phyloP scores from a whole-genome alignment of 176 grass and related monocot genomes.

The Rhynchospora tenuis region DNA sequence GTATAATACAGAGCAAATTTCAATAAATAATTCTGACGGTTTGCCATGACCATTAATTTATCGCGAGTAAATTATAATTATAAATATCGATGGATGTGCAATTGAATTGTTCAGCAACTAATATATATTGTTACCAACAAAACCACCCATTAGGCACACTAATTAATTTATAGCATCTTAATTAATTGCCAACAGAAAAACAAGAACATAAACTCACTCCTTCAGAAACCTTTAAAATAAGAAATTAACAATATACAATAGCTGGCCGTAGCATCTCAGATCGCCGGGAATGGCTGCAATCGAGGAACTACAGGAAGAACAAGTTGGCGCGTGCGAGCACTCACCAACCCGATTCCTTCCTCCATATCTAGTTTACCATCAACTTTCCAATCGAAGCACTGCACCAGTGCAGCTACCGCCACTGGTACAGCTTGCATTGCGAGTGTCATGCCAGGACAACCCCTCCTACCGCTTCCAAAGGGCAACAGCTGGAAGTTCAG shows the following conservation, averaged over 20 bases:
- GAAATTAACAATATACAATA: neutral
- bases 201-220: no score
- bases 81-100: no score
- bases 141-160: neutral
- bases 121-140: neutral
- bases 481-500: conserved; percentile 59
- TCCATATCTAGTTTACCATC: conserved; percentile 44
- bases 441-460: conserved; percentile 53
- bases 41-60: no score
- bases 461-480: conserved; percentile 65
- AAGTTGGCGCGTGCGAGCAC: conserved; percentile 33
- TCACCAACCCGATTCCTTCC: conserved; percentile 40
- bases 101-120: neutral
- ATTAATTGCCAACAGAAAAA: neutral
- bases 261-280: neutral
- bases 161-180: neutral
- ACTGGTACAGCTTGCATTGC: conserved; percentile 49
- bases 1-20: no score
- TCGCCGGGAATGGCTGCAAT: conserved; percentile 31
- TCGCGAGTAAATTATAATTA: no score
- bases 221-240: neutral
- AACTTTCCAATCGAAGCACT: conserved; percentile 65
- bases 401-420: conserved; percentile 45
- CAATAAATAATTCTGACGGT: no score
- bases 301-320: conserved; percentile 30